These are phyloP conservation scores for Micromonas commoda DNA, from an alignment of 139 green algal species.

Conservation along the genomic window DNA sequence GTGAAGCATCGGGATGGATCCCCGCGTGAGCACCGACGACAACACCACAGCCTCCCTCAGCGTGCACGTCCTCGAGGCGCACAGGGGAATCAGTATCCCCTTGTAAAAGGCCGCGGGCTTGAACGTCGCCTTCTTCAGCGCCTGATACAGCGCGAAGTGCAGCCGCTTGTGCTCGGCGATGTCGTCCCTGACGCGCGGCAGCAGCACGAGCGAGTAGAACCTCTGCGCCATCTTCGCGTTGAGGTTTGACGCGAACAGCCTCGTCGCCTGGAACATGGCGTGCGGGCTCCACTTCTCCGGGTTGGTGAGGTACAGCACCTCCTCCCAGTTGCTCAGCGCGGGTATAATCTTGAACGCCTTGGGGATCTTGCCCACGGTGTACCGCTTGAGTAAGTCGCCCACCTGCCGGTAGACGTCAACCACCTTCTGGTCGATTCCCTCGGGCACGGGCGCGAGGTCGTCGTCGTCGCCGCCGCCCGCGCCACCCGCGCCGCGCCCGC, in stretches of 20 bases:
- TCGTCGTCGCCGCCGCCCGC: neutral
- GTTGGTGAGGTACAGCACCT: constrained; percentile 85
- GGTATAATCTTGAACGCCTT: constrained; percentile 99
- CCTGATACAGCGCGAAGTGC: constrained; percentile 91
- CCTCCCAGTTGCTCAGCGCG: constrained; percentile 92
- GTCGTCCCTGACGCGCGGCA: constrained; percentile 80
- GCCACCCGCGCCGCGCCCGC: neutral
- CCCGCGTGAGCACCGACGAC: constrained; percentile 55
- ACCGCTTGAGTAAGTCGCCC: constrained; percentile 51
- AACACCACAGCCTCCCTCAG: constrained; percentile 95
- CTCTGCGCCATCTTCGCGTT: constrained; percentile 81
- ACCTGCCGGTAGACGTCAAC: constrained; percentile 40
- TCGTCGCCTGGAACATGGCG: constrained; percentile 81
- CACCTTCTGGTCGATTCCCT: constrained; percentile 67
- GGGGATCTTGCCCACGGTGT: constrained; percentile 78
- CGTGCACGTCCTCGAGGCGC: constrained; percentile 64
- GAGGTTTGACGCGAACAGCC: constrained; percentile 94
- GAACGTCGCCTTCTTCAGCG: constrained; percentile 95
- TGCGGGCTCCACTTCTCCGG: constrained; percentile 72
- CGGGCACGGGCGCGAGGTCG: neutral
- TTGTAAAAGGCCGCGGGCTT: constrained; percentile 98
- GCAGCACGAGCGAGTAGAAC: constrained; percentile 90
- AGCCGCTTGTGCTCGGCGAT: constrained; percentile 76
- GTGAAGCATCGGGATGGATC: constrained; percentile 10
- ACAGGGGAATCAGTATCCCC: constrained; percentile 85